Base-by-base conservation (phyloP, 2,329 filamentous ascomycete species). In the Pseudodiploospora longispora region DNA sequence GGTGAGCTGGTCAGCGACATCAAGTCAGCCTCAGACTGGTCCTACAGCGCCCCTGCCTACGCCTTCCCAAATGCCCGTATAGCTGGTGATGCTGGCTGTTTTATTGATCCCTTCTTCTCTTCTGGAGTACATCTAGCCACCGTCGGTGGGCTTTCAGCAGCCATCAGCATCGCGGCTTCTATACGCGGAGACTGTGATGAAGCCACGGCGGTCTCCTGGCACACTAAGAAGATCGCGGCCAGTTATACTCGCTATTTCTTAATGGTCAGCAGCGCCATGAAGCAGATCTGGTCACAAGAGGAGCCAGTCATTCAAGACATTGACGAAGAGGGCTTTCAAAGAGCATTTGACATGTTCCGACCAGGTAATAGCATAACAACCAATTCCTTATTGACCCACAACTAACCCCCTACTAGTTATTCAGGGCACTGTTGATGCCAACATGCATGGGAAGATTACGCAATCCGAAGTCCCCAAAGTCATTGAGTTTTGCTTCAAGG, bases 101-200 rank as follows among this genome's bases (percentile, higher is more conserved):
- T 74, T 47, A 70, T 73, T 45, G 69, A 73, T 46, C 69, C 69
- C 0, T 67, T 60, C 48, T 74, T 72, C 53, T 70, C 66, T 0
- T 72, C 69, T 0, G 69, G 69, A 7, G 61, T 70, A 3, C 70
- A 74, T 47, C 55, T 74, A 1, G 70, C 70, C 1, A 30, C 72
- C 0, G 45, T 56, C 1, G 55, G 62, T 30, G 70, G 55, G 4
- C 59, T 75, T 1, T 67, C 70, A 1, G 70, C 71, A 0, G 70
- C 69, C 2, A 56, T 55, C 1, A 68, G 69, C 0, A 71, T 74
- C 19, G 51, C 50, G 5, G 69, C 70, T 0, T 47, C 59, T 0
- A 57, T 59, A 4, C 55, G 55, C 9, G 67, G 66, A 2, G 54
- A 74, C 6, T 59, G 52, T 36, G 49, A 54, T 36, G 69, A 74